Evolutionary conservation across 78 protist species (phyloP).

Genomic region (Mantamonas sphyraenae): DNA sequence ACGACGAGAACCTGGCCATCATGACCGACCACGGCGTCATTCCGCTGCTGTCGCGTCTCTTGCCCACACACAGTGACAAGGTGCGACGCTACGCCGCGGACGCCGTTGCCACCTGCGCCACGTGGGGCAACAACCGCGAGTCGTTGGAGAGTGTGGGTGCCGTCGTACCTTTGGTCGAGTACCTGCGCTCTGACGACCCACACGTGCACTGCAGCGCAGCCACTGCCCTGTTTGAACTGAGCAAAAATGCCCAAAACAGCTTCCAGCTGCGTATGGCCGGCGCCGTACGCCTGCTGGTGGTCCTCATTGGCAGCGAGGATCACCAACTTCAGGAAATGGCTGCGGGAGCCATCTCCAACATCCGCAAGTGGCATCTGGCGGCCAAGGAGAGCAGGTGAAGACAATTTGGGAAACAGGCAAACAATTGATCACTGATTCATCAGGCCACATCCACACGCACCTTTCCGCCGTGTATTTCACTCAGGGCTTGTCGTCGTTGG

Average conservation of each 20-base stretch:
- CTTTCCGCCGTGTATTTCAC: too few relatives aligned
- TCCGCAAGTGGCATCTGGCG: constrained; percentile 5
- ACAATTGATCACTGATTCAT: too few relatives aligned
- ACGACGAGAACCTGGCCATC: constrained; percentile 26
- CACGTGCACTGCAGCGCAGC: constrained; percentile 8
- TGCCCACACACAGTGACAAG: not conserved
- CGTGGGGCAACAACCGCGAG: constrained; percentile 12
- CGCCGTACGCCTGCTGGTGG: constrained; percentile 16
- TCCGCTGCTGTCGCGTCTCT: not conserved
- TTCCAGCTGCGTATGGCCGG: not conserved
- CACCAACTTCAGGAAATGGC: not conserved
- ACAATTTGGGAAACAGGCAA: too few relatives aligned
- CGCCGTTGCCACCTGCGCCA: constrained; percentile 20
- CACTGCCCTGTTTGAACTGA: constrained; percentile 1
- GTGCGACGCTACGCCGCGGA: constrained; percentile 3
- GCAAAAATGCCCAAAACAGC: not conserved
- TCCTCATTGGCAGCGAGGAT: not conserved
- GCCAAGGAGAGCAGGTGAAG: not conserved
- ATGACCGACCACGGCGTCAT: constrained; percentile 37
- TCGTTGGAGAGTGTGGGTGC: constrained; percentile 3
- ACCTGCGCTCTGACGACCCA: not conserved
- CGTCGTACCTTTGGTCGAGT: constrained; percentile 8
- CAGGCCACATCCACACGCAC: too few relatives aligned
- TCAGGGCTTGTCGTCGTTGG: too few relatives aligned
- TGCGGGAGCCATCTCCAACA: constrained; percentile 5